Conservation (phyloP, 805 yeast genomes). For the Yamadazyma nakazawae region DNA sequence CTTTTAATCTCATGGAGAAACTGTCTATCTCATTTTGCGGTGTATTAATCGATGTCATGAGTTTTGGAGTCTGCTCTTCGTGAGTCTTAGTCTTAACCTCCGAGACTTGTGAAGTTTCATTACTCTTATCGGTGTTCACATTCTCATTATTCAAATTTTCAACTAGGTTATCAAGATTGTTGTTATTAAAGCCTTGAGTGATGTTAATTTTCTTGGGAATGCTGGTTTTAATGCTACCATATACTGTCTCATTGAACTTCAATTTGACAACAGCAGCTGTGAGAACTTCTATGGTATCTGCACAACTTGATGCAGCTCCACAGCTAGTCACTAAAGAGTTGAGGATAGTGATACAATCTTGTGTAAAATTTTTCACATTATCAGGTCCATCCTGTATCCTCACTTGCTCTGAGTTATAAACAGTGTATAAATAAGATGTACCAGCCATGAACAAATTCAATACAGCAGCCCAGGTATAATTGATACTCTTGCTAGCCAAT, state of each 20-base stretch:
- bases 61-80: neutral
- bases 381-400: conserved; percentile 43
- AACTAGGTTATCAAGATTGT: conserved; percentile 38
- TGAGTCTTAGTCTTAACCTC: neutral
- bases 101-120: neutral
- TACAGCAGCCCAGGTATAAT: conserved; percentile 91
- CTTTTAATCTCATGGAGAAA: conserved; percentile 3
- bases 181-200: conserved; percentile 33
- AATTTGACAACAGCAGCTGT: conserved; percentile 68
- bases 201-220: conserved; percentile 18
- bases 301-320: conserved; percentile 73
- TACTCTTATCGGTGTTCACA: neutral
- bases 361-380: conserved; percentile 47
- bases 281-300: conserved; percentile 66
- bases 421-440: conserved; percentile 72
- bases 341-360: conserved; percentile 55
- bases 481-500: conserved; percentile 54
- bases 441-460: conserved; percentile 89
- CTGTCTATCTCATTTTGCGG: conserved; percentile 2
- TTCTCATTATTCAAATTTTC: conserved; percentile 21
- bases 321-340: conserved; percentile 63
- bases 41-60: neutral
- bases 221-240: conserved; percentile 19
- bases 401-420: conserved; percentile 64
- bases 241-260: conserved; percentile 40